These are phyloP conservation scores for Gilbertella persicaria DNA, from an alignment of 371 early-diverging fungal species.

Conservation along the genomic window DNA sequence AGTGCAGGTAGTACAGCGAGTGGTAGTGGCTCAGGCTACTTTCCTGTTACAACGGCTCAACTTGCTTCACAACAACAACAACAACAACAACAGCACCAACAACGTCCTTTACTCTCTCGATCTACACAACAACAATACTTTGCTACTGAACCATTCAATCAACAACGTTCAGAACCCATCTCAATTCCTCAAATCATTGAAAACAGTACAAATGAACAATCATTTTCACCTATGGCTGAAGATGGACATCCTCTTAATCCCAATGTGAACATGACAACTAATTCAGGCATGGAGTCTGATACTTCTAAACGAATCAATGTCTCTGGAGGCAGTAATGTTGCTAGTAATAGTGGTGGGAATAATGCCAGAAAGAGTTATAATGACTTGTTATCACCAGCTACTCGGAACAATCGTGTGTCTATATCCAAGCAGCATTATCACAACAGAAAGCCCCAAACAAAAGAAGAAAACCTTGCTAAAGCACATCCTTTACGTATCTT, in stretches of 20 bases:
- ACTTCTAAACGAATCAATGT: not conserved
- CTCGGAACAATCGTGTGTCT: constrained; percentile 20
- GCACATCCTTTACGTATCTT: constrained; percentile 42
- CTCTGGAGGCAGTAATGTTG: not conserved
- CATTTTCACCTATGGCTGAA: constrained; percentile 23
- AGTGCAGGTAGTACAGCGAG: not conserved
- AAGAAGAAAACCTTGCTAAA: constrained; percentile 45
- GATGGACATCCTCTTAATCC: constrained; percentile 9
- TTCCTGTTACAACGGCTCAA: not conserved
- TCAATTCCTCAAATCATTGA: constrained; percentile 6
- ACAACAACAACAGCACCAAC: constrained; percentile 12
- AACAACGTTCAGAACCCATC: constrained; percentile 1
- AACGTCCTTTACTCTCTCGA: constrained; percentile 11
- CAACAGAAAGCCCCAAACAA: constrained; percentile 25
- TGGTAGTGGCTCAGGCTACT: constrained; percentile 13
- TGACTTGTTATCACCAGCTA: constrained; percentile 24
- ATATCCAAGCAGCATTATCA: constrained; percentile 32
- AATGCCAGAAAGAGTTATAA: constrained; percentile 15
- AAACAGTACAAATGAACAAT: not conserved
- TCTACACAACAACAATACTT: constrained; percentile 11
- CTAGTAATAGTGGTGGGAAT: not conserved
- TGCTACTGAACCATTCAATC: not conserved
- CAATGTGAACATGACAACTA: not conserved
- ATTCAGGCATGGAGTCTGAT: not conserved
- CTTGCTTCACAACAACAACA: constrained; percentile 7